Evolutionary conservation across 495 filamentous ascomycete genomes (phyloP).

Genomic region (Tuber melanosporum): DNA sequence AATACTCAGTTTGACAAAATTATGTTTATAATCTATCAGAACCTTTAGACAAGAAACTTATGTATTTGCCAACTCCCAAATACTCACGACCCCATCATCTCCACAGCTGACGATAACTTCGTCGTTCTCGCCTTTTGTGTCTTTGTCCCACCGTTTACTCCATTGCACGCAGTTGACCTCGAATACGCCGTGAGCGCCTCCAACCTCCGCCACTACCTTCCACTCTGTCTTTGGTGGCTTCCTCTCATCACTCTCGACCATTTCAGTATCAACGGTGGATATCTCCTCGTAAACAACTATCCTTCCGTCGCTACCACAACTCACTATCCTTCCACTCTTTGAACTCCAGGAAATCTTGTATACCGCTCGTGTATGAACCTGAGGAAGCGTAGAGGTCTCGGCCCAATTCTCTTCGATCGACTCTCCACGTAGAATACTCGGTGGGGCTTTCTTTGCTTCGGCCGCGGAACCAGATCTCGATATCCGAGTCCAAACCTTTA

Average conservation of each 20-base stretch:
- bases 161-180: constrained; percentile 88
- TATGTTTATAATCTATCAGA: not conserved
- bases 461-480: constrained; percentile 25
- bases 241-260: constrained; percentile 43
- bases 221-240: constrained; percentile 51
- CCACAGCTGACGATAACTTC: constrained; percentile 74
- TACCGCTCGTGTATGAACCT: constrained; percentile 67
- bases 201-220: constrained; percentile 58
- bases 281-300: constrained; percentile 72
- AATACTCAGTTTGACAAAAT: not conserved
- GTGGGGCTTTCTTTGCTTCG: constrained; percentile 49
- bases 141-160: constrained; percentile 57
- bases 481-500: constrained; percentile 67
- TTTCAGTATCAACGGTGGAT: constrained; percentile 18
- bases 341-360: constrained; percentile 78
- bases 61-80: constrained; percentile 54
- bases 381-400: constrained; percentile 63
- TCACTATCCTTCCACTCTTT: constrained; percentile 66
- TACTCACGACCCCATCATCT: constrained; percentile 69
- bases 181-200: constrained; percentile 76
- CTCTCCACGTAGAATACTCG: constrained; percentile 71
- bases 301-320: constrained; percentile 75
- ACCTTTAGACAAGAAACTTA: not conserved
- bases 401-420: constrained; percentile 73
- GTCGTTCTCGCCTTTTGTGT: constrained; percentile 50